Base-by-base conservation (phyloP, 441 rosid genomes). In the California macrophylla region DNA sequence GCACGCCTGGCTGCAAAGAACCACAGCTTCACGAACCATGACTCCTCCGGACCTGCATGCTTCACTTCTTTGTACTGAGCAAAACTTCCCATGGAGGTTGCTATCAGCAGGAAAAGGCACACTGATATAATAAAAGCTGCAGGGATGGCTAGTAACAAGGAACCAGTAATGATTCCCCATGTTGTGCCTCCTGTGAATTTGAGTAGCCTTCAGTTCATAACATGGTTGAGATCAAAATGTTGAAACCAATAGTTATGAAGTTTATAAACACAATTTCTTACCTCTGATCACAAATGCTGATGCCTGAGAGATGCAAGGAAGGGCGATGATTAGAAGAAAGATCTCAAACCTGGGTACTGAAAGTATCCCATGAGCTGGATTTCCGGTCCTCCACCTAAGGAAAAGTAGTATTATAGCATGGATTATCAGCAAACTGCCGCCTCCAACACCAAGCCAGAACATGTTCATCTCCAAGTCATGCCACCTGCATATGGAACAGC, bases 251-350 rank as follows among this genome's bases (percentile, higher is more conserved):
- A 16, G 26, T 9, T 38, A 38, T 30, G 34, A 30, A 0, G 34
- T 30, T 38, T 3, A 30, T 21, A 23, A 18, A 12, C 45, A 21
- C 40, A 28, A 32, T 60, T 64, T 63, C 80, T 74, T 70, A 85
- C 87, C 89, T 82, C 79, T 79, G 68, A 85, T 72, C 25, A 80
- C 80, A 64, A 83, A 85, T 47, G 83, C 83, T 25, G 89, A 79
- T 67, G 89, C 74, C 82, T 85, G 89, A 66, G 85, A 83, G 73
- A 82, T 75, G 40, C 82, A 77, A 23, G 87, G 89, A 25, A 83
- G 73, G 63, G 69, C 29, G 63, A 83, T 77, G 75, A 83, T 77
- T 21, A 85, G 74, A 71, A 85, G 83, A 7, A 85, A 71, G 54
- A 83, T 74, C 83, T 77, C 85, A 40, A 85, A 82, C 74, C 85